Evolutionary conservation across 495 filamentous ascomycete species (phyloP).

Genomic region (Aspergillus avenaceus): DNA sequence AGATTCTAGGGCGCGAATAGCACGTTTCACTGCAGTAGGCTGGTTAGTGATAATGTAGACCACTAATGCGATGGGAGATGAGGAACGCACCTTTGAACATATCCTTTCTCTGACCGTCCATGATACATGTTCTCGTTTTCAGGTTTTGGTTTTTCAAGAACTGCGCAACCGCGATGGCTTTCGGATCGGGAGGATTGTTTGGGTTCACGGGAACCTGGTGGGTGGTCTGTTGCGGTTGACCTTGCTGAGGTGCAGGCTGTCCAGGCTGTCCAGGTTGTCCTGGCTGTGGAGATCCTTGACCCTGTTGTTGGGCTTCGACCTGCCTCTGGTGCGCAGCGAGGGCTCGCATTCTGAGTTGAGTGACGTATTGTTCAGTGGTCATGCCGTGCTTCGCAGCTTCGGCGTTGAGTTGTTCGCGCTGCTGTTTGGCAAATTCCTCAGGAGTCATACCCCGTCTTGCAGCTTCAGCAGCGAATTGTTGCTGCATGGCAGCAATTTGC

Average conservation of each 20-base stretch:
- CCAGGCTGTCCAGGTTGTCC: slow-evolving; percentile 34
- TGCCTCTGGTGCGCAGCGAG: slow-evolving; percentile 47
- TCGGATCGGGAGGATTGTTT: slow-evolving; percentile 73
- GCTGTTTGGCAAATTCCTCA: slow-evolving; percentile 63
- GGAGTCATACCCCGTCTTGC: slow-evolving; percentile 71
- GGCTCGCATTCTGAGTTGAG: slow-evolving; percentile 60
- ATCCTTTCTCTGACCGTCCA: slow-evolving; percentile 95
- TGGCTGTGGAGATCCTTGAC: slow-evolving; percentile 41
- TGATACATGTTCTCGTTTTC: slow-evolving; percentile 86
- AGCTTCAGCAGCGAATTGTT: slow-evolving; percentile 73
- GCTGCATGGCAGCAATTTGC: slow-evolving; percentile 79
- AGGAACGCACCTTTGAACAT: slow-evolving; percentile 79
- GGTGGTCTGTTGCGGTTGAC: slow-evolving; percentile 33
- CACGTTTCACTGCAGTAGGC: slow-evolving; percentile 81
- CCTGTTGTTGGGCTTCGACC: slow-evolving; percentile 43
- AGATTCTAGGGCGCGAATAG: slow-evolving; percentile 87
- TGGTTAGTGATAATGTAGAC: not conserved
- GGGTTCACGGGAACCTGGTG: slow-evolving; percentile 56
- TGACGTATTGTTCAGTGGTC: slow-evolving; percentile 60
- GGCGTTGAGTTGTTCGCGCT: slow-evolving; percentile 51
- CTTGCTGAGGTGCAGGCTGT: slow-evolving; percentile 22
- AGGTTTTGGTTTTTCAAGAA: slow-evolving; percentile 82
- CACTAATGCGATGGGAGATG: not conserved
- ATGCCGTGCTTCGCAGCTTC: slow-evolving; percentile 63
- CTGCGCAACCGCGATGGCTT: slow-evolving; percentile 83